Evolutionary conservation across 1,284 basidiomycete genomes (phyloP).

Genomic region (Peniophora sp.): DNA sequence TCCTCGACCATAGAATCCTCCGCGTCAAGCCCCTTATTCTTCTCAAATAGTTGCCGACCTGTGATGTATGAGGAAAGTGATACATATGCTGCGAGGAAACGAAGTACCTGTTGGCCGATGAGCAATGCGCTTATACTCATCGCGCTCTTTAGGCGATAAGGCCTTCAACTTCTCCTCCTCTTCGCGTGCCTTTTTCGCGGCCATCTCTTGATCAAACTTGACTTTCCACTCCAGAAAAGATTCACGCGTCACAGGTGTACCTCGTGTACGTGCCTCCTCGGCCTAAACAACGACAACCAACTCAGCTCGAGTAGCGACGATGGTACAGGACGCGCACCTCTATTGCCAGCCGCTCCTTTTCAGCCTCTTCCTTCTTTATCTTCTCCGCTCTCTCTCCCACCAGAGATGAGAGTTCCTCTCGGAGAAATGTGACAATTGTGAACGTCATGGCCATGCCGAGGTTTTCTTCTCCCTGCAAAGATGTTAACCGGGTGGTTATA

Average conservation of each 20-base stretch:
- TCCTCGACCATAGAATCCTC: constrained; percentile 80
- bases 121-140: constrained; percentile 71
- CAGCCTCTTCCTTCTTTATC: constrained; percentile 54
- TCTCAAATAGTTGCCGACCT: constrained; percentile 89
- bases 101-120: constrained; percentile 61
- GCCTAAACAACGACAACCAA: constrained; percentile 40
- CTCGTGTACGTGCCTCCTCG: constrained; percentile 82
- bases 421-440: constrained; percentile 81
- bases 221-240: constrained; percentile 80
- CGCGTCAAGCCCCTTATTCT: constrained; percentile 60
- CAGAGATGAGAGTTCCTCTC: constrained; percentile 68
- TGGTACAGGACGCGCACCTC: constrained; percentile 43
- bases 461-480: constrained; percentile 70
- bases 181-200: constrained; percentile 50
- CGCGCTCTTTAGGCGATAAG: constrained; percentile 78
- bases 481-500: constrained; percentile 4
- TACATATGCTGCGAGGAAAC: constrained; percentile 13
- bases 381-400: constrained; percentile 53
- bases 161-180: constrained; percentile 81
- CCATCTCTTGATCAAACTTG: constrained; percentile 68
- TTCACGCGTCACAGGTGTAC: constrained; percentile 82
- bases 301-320: not conserved
- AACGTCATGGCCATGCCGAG: constrained; percentile 98
- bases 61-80: constrained; percentile 6
- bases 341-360: constrained; percentile 65